Evolutionary conservation across 2,329 filamentous ascomycete species (phyloP).

Genomic region (Fulvia fulva): DNA sequence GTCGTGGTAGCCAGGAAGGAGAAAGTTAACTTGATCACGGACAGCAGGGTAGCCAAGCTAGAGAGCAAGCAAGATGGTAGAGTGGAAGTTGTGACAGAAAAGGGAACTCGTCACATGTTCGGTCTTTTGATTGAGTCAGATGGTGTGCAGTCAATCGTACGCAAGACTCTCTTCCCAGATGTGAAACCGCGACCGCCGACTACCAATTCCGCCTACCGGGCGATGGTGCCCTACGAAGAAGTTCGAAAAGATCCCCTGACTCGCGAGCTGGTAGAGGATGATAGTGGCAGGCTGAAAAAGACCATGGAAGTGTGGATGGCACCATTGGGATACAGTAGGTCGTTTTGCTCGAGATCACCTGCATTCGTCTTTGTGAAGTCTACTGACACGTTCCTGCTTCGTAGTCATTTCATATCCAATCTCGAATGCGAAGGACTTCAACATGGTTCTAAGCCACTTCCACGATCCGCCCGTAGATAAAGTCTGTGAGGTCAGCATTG

Average conservation of each 20-base stretch:
- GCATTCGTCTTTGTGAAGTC: background rate
- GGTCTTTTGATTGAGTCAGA: conserved; percentile 32
- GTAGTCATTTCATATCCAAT: conserved; percentile 46
- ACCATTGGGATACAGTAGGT: conserved; percentile 7
- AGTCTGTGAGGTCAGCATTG: conserved; percentile 39
- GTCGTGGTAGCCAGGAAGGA: conserved; percentile 37
- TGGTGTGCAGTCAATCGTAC: conserved; percentile 33
- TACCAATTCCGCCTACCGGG: conserved; percentile 45
- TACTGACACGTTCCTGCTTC: conserved; percentile 17
- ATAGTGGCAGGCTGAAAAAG: conserved; percentile 34
- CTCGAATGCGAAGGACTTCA: conserved; percentile 42
- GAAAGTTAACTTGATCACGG: conserved; percentile 39
- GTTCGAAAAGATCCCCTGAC: conserved; percentile 42
- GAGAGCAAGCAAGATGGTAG: conserved; percentile 26
- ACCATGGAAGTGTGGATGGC: conserved; percentile 48
- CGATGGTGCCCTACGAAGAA: conserved; percentile 43
- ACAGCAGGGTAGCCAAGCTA: conserved; percentile 36
- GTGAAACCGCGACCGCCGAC: conserved; percentile 40
- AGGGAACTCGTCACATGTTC: conserved; percentile 20
- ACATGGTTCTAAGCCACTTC: conserved; percentile 46
- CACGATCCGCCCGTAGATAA: conserved; percentile 36
- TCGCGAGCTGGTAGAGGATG: conserved; percentile 25
- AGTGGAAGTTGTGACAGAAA: conserved; percentile 32
- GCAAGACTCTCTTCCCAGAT: conserved; percentile 40
- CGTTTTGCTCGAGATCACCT: background rate